These are phyloP conservation scores for Quercus phellos DNA, from an alignment of 331 rosid species.

Conservation along the genomic window DNA sequence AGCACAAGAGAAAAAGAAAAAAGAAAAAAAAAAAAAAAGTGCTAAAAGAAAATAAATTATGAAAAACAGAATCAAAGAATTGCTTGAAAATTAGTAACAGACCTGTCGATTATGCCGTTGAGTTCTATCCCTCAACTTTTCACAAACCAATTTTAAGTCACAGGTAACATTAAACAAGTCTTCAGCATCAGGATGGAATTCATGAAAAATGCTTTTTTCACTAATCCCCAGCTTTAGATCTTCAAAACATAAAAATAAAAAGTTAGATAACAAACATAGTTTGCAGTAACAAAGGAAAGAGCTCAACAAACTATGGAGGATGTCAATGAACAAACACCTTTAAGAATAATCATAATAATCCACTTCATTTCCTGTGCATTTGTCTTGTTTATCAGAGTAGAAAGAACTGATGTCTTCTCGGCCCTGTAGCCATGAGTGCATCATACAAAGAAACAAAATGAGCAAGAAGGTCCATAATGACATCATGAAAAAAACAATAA, in stretches of 20 bases:
- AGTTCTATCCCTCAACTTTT: slow-evolving; percentile 71
- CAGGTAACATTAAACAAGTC: slow-evolving; percentile 94
- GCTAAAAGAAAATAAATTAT: background rate
- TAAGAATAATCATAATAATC: slow-evolving; percentile 90
- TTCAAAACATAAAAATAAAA: slow-evolving; percentile 21
- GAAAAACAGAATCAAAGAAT: background rate
- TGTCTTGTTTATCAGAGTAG: slow-evolving; percentile 71
- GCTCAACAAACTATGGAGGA: slow-evolving; percentile 1
- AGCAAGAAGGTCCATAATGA: background rate
- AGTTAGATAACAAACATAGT: background rate
- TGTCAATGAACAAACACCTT: slow-evolving; percentile 46
- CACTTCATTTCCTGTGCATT: slow-evolving; percentile 98
- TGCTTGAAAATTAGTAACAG: slow-evolving; percentile 15
- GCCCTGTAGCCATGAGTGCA: slow-evolving; percentile 42
- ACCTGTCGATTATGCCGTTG: slow-evolving; percentile 91
- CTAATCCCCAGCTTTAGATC: slow-evolving; percentile 90
- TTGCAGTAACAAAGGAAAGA: slow-evolving; percentile 1
- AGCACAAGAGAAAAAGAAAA: background rate
- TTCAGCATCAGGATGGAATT: slow-evolving; percentile 97
- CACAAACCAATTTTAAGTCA: slow-evolving; percentile 94
- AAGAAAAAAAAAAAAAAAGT: slow-evolving; percentile 2
- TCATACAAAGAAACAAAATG: slow-evolving; percentile 10
- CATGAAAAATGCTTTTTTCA: slow-evolving; percentile 88
- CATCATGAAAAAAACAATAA: slow-evolving; percentile 5
- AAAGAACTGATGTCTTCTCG: slow-evolving; percentile 69